Percentiles rank a stretch among this genome's conserved stretches.
phyloP scores from a whole-genome alignment of 208 protist species.

The Crithidia thermophila region DNA sequence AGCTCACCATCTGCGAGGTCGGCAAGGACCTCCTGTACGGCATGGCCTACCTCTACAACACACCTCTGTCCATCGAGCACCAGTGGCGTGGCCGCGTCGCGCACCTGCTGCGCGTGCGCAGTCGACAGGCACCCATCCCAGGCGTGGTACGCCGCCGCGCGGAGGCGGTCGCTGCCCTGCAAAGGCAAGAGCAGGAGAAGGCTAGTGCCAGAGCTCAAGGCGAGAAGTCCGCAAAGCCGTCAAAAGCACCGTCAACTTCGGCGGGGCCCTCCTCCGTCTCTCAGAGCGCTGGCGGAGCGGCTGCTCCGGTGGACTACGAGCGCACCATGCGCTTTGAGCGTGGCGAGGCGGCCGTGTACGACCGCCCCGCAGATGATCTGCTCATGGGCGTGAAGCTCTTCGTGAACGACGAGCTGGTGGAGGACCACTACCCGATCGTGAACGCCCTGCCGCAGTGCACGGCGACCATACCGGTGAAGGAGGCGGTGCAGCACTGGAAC shows the following conservation, averaged over 20 bases:
- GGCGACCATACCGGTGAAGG: conserved; percentile 51
- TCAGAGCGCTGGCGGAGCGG: too few species aligned
- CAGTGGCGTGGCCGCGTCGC: conserved; percentile 65
- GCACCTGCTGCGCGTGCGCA: conserved; percentile 45
- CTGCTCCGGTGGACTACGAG: conserved; percentile 7
- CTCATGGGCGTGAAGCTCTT: conserved; percentile 70
- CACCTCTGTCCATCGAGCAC: conserved; percentile 73
- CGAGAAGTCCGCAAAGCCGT: background rate
- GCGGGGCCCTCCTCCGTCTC: too few species aligned
- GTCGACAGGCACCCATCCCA: conserved; percentile 26
- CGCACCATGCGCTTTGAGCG: conserved; percentile 29
- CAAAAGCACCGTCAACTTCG: background rate
- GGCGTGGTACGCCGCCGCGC: conserved; percentile 17
- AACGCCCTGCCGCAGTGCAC: conserved; percentile 70
- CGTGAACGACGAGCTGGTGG: conserved; percentile 67
- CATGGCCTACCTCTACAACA: conserved; percentile 72
- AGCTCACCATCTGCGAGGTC: conserved; percentile 41
- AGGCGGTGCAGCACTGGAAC: conserved; percentile 65
- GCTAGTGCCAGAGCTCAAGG: background rate
- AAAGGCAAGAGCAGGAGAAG: background rate
- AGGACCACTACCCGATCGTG: conserved; percentile 55
- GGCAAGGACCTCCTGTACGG: conserved; percentile 73
- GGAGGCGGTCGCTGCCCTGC: conserved; percentile 8
- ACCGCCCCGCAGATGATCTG: conserved; percentile 60
- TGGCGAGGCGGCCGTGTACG: conserved; percentile 45